Evolutionary conservation across 176 grass and related monocot species (phyloP), one percentile per base, ranked within the genome.

Genomic region (Rhynchospora breviuscula): DNA sequence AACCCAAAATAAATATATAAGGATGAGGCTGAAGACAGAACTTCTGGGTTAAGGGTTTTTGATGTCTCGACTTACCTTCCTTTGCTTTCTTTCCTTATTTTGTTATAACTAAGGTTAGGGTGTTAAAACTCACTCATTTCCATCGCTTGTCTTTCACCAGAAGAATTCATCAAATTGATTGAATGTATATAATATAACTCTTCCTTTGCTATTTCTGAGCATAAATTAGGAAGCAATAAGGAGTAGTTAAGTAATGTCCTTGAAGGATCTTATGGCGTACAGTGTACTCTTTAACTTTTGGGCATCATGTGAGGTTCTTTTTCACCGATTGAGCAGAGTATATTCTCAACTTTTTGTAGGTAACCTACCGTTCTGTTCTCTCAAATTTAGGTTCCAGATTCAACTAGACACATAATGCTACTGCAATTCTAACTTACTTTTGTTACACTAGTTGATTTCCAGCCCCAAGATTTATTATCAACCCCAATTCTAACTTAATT

Each of bases 1-100:
- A 76, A 77, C 72, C 72, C 72, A 77, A 56, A 31, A 10, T 29
- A 29, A 77, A 56, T 77, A 8, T 22, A 77, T 23, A 75, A 23
- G 11, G 43, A 75, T 14, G 19, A 77, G 49, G 72, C 49, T 17
- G 22, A 53, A 77, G 72, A 53, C 10, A 31, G 72, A 77, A 54
- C 51, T 26, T 56, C 48, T 22, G 48, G 35, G 67, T 69, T 77
- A 77, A 77, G 22, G 72, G 29, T 77, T 77, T 71, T 26, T 17
- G n/a, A 56, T 3, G 1, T 52, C 48, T 1, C 48, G 6, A 54
- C 13, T 56, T 29, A 51, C 19, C 45, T 56, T 56, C 72, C 1
- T 77, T 53, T 29, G 0, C 72, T 47, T 17, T 77, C 15, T 15
- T 69, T 17, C 14, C 33, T 3, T 31, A 68, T 40, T 43, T 68